Evolutionary conservation across 768 basidiomycete genomes (phyloP).

Genomic region (Rhodocollybia butyracea): DNA sequence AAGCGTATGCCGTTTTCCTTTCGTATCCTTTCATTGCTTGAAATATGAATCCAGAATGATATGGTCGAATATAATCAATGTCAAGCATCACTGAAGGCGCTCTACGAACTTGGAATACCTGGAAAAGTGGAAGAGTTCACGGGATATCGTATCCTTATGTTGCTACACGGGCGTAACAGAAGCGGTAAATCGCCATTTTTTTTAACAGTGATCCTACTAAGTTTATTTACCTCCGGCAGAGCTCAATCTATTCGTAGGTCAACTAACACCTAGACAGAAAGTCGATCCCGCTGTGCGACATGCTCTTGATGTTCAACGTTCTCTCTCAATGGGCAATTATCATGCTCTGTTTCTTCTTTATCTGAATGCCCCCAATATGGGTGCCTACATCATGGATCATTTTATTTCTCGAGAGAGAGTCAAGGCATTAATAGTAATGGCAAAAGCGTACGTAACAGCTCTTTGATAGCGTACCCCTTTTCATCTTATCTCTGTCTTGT

Average conservation of each 20-base stretch:
- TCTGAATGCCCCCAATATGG: conserved; percentile 88
- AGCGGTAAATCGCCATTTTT: conserved; percentile 65
- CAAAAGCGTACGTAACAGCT: conserved; percentile 75
- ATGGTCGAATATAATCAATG: conserved; percentile 99
- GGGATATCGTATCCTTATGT: conserved; percentile 95
- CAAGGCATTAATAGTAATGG: conserved; percentile 82
- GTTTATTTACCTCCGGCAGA: conserved; percentile 45
- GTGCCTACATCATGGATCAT: conserved; percentile 98
- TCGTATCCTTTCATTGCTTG: conserved; percentile 11
- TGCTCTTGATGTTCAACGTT: conserved; percentile 85
- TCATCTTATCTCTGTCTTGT: conserved; percentile 5
- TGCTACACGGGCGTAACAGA: conserved; percentile 90
- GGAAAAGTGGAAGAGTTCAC: conserved; percentile 96
- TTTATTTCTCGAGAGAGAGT: conserved; percentile 91
- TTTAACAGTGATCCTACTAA: not conserved
- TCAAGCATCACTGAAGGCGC: conserved; percentile 81
- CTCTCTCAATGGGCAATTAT: conserved; percentile 91
- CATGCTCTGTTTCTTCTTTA: conserved; percentile 88
- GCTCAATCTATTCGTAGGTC: conserved; percentile 94
- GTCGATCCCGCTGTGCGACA: conserved; percentile 75
- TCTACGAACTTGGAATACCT: conserved; percentile 91
- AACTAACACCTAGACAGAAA: conserved; percentile 93
- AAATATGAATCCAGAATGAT: conserved; percentile 64
- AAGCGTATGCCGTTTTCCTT: conserved; percentile 51
- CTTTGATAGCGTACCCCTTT: not conserved